These are phyloP conservation scores for Phytopythium kandeliae DNA, from an alignment of 352 stramenopile species.

Conservation along the genomic window DNA sequence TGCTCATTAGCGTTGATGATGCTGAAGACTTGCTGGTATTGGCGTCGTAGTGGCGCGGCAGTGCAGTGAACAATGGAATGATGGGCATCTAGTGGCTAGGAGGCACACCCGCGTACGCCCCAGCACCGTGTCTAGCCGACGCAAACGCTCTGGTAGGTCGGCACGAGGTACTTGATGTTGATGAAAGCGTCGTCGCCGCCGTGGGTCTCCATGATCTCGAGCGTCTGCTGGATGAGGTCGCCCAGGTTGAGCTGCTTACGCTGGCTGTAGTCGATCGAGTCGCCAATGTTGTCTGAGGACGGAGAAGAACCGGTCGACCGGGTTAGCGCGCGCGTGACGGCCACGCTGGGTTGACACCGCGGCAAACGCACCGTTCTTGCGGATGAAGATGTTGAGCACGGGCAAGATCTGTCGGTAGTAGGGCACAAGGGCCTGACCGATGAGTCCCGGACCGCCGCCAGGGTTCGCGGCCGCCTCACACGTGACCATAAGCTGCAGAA, in stretches of 20 bases:
- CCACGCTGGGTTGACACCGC: no score
- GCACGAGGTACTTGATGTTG: conserved; percentile 98
- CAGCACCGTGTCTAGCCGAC: conserved; percentile 36
- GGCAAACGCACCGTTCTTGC: conserved; percentile 84
- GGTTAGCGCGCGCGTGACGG: no score
- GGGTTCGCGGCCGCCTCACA: conserved; percentile 83
- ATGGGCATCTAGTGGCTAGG: no score
- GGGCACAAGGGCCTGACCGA: conserved; percentile 95
- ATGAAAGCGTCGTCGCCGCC: conserved; percentile 97
- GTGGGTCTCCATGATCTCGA: conserved; percentile 95
- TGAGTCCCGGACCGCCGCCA: conserved; percentile 81
- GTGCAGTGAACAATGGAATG: no score
- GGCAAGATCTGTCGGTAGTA: conserved; percentile 98
- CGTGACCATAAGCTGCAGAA: conserved; percentile 94
- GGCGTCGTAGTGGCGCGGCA: no score
- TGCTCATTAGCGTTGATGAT: no score
- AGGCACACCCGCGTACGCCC: no score
- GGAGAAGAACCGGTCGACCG: no score
- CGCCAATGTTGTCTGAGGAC: conserved; percentile 94
- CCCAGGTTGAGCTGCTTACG: conserved; percentile 94
- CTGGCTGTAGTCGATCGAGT: conserved; percentile 96
- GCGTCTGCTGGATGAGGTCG: conserved; percentile 95
- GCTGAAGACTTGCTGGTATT: no score
- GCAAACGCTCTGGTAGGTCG: conserved; percentile 94
- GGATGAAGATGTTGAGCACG: conserved; percentile 97